Conservation (phyloP, 345 rosid genomes). For the Gossypium bickii region DNA sequence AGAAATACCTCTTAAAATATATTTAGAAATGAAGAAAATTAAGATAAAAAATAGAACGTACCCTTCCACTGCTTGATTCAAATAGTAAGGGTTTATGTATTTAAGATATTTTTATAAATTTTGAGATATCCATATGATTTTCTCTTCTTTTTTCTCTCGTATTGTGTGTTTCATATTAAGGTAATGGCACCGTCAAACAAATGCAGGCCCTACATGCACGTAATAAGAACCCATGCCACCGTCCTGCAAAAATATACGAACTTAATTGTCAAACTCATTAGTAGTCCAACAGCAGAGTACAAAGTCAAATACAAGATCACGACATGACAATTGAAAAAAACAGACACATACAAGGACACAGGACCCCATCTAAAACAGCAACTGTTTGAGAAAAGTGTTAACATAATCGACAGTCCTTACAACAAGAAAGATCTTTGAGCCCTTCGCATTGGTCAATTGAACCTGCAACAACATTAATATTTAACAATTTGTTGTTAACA, state of each 20-base stretch:
- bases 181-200: neutral
- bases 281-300: neutral
- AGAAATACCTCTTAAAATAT: too few relatives aligned
- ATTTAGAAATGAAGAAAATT: too few relatives aligned
- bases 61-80: too few relatives aligned
- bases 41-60: too few relatives aligned
- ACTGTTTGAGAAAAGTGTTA: neutral
- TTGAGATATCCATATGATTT: too few relatives aligned
- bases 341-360: neutral
- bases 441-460: neutral
- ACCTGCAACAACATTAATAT: too few relatives aligned
- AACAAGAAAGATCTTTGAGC: neutral
- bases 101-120: too few relatives aligned
- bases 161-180: too few relatives aligned
- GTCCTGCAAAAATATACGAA: neutral
- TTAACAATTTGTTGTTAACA: neutral
- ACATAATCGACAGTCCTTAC: neutral
- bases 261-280: neutral
- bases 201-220: neutral
- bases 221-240: neutral
- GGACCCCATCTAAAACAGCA: neutral
- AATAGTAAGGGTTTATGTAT: too few relatives aligned
- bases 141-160: too few relatives aligned
- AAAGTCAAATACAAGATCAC: neutral
- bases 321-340: neutral